Base-by-base conservation (phyloP, 1,139 yeast genomes). In the Suhomyces ambrosiae region DNA sequence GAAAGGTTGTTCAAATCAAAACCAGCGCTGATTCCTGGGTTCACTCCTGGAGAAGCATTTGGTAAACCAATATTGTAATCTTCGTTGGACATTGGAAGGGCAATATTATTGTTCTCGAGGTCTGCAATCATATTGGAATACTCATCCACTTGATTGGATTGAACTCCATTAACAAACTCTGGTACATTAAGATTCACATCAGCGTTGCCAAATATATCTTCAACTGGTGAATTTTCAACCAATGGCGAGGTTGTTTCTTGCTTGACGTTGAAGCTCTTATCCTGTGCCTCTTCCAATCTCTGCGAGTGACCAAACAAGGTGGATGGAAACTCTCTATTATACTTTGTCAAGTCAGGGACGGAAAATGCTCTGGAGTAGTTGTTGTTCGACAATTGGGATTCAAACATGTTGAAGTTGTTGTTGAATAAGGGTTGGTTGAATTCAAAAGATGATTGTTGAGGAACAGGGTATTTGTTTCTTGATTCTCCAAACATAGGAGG, bases 321-420 rank as follows among this genome's bases (percentile, higher is more conserved):
- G 19, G 37, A 13, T 16, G 42, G 38, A 3, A 27, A 6, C 14
- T 39, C 42, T 30, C 38, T 33, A 29, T 34, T 30, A 18, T 16
- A 37, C 27, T 30, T 40, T 36, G 54, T 50, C 42, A 63, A 53
- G 46, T 61, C 62, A 10, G 68, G 68, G 5, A 52, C 60, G 2
- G 66, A 60, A 27, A 51, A 52, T 9, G 66, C 61, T 29, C 64
- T 53, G 21, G 35, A 12, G 37, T 24, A 32, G 25, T 30, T 32
- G 23, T 32, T 25, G 23, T n/a, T 33, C 17, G 29, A 7, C n/a
- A 21, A 7, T 37, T 18, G 13, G 11, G 35, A 11, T 19, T 46
- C 43, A 25, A 52, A 47, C 44, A 53, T 42, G 31, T 42, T 44
- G 35, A 50, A 50, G 38, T 48, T 49, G 28, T 38, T 40, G 34